phyloP scores from a whole-genome alignment of 108 stramenopile genomes.

The Cyclostephanos invisitatus region DNA sequence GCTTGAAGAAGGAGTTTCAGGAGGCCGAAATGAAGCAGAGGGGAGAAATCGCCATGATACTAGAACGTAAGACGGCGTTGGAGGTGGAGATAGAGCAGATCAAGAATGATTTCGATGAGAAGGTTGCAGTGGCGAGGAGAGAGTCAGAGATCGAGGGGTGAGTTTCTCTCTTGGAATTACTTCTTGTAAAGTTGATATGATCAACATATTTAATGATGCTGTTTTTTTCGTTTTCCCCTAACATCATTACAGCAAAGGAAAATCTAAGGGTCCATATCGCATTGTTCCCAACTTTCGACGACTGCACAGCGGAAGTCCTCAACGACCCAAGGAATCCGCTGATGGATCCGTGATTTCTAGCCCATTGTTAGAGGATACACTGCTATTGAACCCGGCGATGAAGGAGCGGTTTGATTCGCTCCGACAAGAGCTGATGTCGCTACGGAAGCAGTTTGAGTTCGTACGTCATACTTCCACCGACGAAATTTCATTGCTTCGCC shows the following conservation, averaged over 20 bases:
- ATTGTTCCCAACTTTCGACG: slow-evolving; percentile 28
- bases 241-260: slow-evolving; percentile 25
- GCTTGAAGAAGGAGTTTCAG: slow-evolving; percentile 43
- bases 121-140: slow-evolving; percentile 24
- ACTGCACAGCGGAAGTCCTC: neutral
- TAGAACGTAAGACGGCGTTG: slow-evolving; percentile 49
- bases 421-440: neutral
- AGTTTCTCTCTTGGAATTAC: neutral
- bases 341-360: neutral
- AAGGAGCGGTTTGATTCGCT: slow-evolving; percentile 5
- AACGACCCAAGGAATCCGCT: neutral
- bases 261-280: slow-evolving; percentile 29
- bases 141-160: slow-evolving; percentile 35
- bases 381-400: neutral
- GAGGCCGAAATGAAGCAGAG: slow-evolving; percentile 40
- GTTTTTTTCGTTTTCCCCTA: neutral
- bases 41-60: slow-evolving; percentile 34
- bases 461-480: slow-evolving; percentile 50
- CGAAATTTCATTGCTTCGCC: slow-evolving; percentile 47
- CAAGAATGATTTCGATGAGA: slow-evolving; percentile 29
- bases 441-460: slow-evolving; percentile 51
- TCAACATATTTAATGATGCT: neutral
- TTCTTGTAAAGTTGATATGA: neutral
- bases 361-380: neutral
- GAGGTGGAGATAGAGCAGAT: slow-evolving; percentile 57